phyloP scores from a whole-genome alignment of 805 yeast genomes.

The Diddensiella caesifluorescens region DNA sequence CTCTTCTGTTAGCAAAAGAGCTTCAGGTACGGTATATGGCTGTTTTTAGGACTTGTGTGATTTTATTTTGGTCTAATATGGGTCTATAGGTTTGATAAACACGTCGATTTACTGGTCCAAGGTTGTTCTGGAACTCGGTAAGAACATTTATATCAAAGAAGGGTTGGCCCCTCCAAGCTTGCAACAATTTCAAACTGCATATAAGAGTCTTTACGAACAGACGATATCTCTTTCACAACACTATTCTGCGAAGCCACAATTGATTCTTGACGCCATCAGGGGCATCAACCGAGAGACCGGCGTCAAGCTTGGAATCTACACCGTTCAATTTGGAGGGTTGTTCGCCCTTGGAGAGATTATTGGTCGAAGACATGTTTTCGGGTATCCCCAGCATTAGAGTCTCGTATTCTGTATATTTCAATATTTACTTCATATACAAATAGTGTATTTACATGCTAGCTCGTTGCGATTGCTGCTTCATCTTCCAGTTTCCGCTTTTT shows the following conservation, averaged over 20 bases:
- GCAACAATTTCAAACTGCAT: slow-evolving; percentile 71
- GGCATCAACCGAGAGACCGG: slow-evolving; percentile 50
- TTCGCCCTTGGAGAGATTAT: slow-evolving; percentile 93
- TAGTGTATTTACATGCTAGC: background rate
- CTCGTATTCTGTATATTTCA: background rate
- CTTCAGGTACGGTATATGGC: slow-evolving; percentile 34
- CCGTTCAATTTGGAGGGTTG: slow-evolving; percentile 81
- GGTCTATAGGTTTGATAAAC: slow-evolving; percentile 37
- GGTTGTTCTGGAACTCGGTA: slow-evolving; percentile 58
- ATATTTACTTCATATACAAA: background rate
- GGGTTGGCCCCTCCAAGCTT: slow-evolving; percentile 86
- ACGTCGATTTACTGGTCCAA: slow-evolving; percentile 72
- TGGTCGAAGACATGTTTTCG: slow-evolving; percentile 91
- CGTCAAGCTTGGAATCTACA: slow-evolving; percentile 65
- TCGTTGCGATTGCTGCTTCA: background rate
- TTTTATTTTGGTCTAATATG: background rate
- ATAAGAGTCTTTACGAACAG: slow-evolving; percentile 47
- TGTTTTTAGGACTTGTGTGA: background rate
- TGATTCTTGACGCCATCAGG: slow-evolving; percentile 41
- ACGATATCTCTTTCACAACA: slow-evolving; percentile 30
- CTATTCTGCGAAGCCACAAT: slow-evolving; percentile 53
- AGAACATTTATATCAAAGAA: slow-evolving; percentile 84
- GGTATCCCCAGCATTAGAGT: slow-evolving; percentile 52
- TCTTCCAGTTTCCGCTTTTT: slow-evolving; percentile 16
- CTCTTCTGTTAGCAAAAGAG: slow-evolving; percentile 27